Evolutionary conservation across 1,284 basidiomycete species (phyloP), one percentile per base, ranked within the genome.

Genomic region (Irpex rosettiformis): DNA sequence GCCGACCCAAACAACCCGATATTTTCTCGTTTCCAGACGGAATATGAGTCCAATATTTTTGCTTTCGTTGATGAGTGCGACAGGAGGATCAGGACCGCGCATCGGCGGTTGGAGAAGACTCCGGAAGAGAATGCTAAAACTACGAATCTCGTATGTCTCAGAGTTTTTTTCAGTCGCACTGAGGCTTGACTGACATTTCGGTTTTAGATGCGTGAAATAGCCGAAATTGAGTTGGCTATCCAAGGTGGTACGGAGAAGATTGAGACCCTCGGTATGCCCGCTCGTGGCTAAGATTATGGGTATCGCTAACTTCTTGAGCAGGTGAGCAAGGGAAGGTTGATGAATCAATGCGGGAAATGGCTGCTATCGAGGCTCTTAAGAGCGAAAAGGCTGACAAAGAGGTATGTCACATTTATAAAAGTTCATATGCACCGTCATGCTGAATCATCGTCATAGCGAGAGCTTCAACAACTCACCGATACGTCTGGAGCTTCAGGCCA

Each of bases 81-180:
- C 80, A 81, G 97, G 66, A 85, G 96, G 69, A 99, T 99, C 75
- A 81, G 93, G 51, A 86, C 93, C 47, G 94, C 94, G 58, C 96
- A 99, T 73, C 84, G 95, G 64, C 84, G 97, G 68, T 77, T 99
- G 68, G 97, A 99, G 79, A 98, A 99, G 81, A 99, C 97, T 22
- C 97, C 97, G 8, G 97, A 99, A 77, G 97, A 99, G 81, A 98
- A 98, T 73, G 94, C 94, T 55, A 96, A 97, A 76, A 98, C 96
- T 29, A 97, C 97, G 22, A 96, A 96, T 73, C 76, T 99, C 79
- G 91, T 92, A 67, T 64, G 78, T 73, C 6, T 30, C 7, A 11
- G 10, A 24, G 30, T n/a, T 28, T 13, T n/a, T 10, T 33, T n/a
- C n/a, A n/a, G n/a, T n/a, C n/a, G 13, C 10, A 8, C 28, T 51